phyloP scores from a whole-genome alignment of 139 green algal genomes.

The Coelastrella sp. region DNA sequence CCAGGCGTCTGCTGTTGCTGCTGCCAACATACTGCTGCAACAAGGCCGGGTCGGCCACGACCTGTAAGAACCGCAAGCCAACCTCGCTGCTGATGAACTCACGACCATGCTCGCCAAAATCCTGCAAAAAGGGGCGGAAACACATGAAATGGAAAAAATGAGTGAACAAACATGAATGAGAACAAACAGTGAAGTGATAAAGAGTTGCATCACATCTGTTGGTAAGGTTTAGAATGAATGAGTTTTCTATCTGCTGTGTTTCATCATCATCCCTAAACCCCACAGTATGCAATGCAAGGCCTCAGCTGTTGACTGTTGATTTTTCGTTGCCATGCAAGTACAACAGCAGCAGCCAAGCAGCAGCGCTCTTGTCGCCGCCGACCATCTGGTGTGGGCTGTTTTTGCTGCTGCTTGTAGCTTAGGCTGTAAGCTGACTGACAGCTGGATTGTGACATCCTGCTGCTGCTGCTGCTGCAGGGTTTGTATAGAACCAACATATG shows the following conservation, averaged over 20 bases:
- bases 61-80: conserved; percentile 79
- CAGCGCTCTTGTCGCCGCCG: too few species aligned
- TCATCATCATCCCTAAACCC: not conserved
- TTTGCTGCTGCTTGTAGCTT: not conserved
- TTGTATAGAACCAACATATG: too few species aligned
- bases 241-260: not conserved
- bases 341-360: not conserved
- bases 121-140: conserved; percentile 51
- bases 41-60: conserved; percentile 61
- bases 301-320: too few species aligned
- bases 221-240: not conserved
- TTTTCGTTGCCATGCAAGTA: not conserved
- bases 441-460: not conserved
- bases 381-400: not conserved
- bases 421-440: too few species aligned
- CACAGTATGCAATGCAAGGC: not conserved
- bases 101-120: conserved; percentile 94
- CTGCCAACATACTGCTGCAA: conserved; percentile 2
- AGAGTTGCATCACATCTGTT: not conserved
- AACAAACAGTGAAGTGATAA: not conserved
- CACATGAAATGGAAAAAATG: not conserved
- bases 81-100: conserved; percentile 92
- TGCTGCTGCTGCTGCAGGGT: not conserved
- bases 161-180: not conserved
- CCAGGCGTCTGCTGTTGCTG: not conserved